Evolutionary conservation across 257 asterid species (phyloP), one percentile per base, ranked within the genome.

Genomic region (Petunia axillaris): DNA sequence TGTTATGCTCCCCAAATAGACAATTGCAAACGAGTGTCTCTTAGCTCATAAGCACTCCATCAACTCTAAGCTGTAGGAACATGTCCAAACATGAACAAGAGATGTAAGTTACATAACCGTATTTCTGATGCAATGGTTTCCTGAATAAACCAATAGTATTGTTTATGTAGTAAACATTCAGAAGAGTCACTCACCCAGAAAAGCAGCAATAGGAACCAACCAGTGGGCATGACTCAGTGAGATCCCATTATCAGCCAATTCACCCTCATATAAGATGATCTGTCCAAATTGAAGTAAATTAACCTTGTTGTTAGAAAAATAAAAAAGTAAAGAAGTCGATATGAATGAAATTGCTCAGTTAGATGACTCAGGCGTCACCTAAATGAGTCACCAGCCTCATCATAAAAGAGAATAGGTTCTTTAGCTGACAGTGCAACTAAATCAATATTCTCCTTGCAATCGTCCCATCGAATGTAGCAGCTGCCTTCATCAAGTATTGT

Each of bases 181-280:
- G 59, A 50, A 73, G 83, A 79, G 65, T 41, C 58, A 86, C 99
- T 89, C 88, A 94, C 99, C 99, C 98, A 94, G 86, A 85, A 96
- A 82, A 98, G 98, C 88, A 94, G 87, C 75, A 96, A 98, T 82
- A 96, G 97, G 85, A 90, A 96, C 98, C 99, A 96, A 78, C 97
- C 91, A 81, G 91, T 91, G 64, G 99, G 95, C 99, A 96, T 96
- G 83, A 96, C 99, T 90, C 99, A 96, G 97, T 81, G 98, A 94
- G 86, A 92, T 87, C 70, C 98, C 99, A 81, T 85, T 96, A 85
- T 96, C 99, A 85, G 96, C 98, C 86, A 96, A 87, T 88, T 96
- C 99, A 86, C 94, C 99, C 87, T 96, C 99, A 82, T 94, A 94
- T 86, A 96, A 83, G 80, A 96, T 77, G 7, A 96, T 94, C 98